Base-by-base conservation (phyloP, 2,329 filamentous ascomycete genomes). In the Ambrosiella xylebori region DNA sequence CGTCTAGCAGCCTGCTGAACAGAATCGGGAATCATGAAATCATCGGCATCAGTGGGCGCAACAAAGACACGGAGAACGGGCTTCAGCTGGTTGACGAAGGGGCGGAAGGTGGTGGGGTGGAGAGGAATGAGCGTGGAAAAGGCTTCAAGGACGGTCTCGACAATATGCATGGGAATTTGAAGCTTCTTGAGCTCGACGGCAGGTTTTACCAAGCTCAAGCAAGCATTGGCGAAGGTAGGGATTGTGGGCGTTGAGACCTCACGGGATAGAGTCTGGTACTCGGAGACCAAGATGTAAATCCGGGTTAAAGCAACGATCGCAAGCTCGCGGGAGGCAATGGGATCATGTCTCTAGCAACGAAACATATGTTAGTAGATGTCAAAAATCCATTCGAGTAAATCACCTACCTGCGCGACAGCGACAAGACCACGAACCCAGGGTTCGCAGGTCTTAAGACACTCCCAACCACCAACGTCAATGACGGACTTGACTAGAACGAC, bases 191-290 rank as follows among this genome's bases (percentile, higher is more conserved):
- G 63, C 63, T 72, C 71, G 35, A 68, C 70, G 1, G 73, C 68
- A 0, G 71, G 67, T 63, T 81, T 74, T 66, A 79, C 71, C 50
- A 91, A 74, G 64, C 84, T 81, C 50, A 95, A 69, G 64, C 85
- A 88, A 2, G 84, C 76, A 0, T 80, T 82, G 51, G 90, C 77
- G 65, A 91, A 95, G 1, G 78, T 72, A 1, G 87, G 81, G 17
- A 96, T 72, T 2, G 81, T 86, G 2, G 88, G 88, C 0, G 89
- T 95, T 0, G 86, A 90, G 61, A 96, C 87, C 67, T 96, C 90
- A 64, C 91, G 79, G 50, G 91, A 76, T 57, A 96, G 74, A 7
- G 88, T 93, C 61, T 85, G 87, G 66, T 89, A 89, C 41, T 84
- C 81, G 66, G 89, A 86, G 45, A 90, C 85, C 40, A 93, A 78